These are phyloP conservation scores for Poronia punctata DNA, from an alignment of 495 filamentous ascomycete genomes.

Conservation along the genomic window DNA sequence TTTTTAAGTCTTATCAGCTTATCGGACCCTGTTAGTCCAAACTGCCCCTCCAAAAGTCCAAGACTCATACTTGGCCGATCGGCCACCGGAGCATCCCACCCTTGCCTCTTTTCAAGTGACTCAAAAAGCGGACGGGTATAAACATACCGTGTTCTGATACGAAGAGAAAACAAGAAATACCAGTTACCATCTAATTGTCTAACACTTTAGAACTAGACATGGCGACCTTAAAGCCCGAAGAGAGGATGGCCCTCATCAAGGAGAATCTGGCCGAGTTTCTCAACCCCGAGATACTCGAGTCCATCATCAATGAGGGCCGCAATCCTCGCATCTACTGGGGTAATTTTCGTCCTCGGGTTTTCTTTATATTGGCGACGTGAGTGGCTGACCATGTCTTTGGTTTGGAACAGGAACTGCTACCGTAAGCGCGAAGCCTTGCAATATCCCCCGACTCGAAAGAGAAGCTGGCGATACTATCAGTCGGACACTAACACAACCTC, in stretches of 20 bases:
- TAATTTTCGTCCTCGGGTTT: slow-evolving; percentile 18
- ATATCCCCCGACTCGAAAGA: neutral
- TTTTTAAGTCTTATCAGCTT: slow-evolving; percentile 6
- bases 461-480: too few relatives aligned
- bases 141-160: neutral
- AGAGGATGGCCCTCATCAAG: slow-evolving; percentile 61
- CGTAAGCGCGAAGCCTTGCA: neutral
- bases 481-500: neutral
- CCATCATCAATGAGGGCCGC: slow-evolving; percentile 62
- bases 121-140: slow-evolving; percentile 4
- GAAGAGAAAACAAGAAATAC: neutral
- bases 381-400: neutral
- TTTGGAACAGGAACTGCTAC: slow-evolving; percentile 59
- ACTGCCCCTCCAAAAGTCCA: slow-evolving; percentile 9
- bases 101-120: neutral
- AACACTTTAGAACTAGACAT: neutral
- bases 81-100: neutral
- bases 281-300: slow-evolving; percentile 78
- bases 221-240: slow-evolving; percentile 17
- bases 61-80: slow-evolving; percentile 4
- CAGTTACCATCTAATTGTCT: neutral
- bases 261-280: slow-evolving; percentile 79
- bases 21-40: neutral
- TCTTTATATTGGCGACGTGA: too few relatives aligned
- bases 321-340: slow-evolving; percentile 82